Conservation (phyloP, 2,329 filamentous ascomycete species). For the Hypoxylon sp. region DNA sequence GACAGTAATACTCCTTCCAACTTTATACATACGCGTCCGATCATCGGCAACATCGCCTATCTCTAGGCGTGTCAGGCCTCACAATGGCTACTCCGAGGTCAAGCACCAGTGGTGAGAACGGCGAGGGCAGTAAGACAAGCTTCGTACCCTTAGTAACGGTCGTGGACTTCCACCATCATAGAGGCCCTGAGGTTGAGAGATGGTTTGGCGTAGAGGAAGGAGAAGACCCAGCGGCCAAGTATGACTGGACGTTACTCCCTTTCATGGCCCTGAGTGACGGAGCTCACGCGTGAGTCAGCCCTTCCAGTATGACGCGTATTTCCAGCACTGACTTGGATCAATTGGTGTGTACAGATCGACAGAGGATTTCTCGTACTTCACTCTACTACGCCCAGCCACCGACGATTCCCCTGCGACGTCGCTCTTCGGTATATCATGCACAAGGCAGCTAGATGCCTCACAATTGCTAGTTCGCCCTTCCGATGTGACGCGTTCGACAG, state of each 20-base stretch:
- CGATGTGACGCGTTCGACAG: constrained; percentile 96
- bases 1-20: constrained; percentile 15
- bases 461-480: constrained; percentile 82
- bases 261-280: constrained; percentile 98
- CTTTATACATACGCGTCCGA: constrained; percentile 4
- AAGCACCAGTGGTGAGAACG: constrained; percentile 26
- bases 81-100: constrained; percentile 45
- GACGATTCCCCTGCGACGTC: constrained; percentile 76
- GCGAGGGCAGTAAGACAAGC: constrained; percentile 49
- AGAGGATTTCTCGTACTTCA: constrained; percentile 99
- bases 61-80: constrained; percentile 14
- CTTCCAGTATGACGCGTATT: constrained; percentile 6
- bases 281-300: constrained; percentile 82
- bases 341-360: constrained; percentile 71
- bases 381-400: constrained; percentile 77
- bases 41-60: constrained; percentile 5
- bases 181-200: constrained; percentile 91
- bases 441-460: constrained; percentile 87
- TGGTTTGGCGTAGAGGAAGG: constrained; percentile 87
- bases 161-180: constrained; percentile 87
- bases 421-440: constrained; percentile 96
- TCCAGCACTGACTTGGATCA: constrained; percentile 31
- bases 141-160: constrained; percentile 82
- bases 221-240: constrained; percentile 82
- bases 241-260: constrained; percentile 91